A percentile compares a stretch with the other conserved stretches of the same genome.
Evolutionary conservation across 257 asterid genomes (phyloP).

Genomic region (Jacaranda copaia): DNA sequence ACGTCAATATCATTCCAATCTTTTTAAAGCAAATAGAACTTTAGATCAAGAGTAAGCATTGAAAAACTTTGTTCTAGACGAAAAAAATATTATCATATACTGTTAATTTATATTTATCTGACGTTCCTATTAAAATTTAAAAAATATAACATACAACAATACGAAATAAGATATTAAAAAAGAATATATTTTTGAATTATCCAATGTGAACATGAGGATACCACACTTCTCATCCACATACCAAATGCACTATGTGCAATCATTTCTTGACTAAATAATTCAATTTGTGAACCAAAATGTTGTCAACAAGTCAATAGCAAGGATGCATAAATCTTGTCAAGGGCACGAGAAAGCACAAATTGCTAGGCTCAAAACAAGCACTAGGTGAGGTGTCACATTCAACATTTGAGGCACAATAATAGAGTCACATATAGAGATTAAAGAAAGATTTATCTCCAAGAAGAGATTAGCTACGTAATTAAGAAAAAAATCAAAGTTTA

Average conservation of each 20-base stretch:
- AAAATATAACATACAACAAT: too few species aligned
- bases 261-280: conserved; percentile 12
- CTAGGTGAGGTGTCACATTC: conserved; percentile 35
- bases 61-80: too few species aligned
- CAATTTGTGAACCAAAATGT: conserved; percentile 15
- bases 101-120: too few species aligned
- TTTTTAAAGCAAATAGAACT: not conserved
- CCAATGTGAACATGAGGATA: not conserved
- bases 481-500: not conserved
- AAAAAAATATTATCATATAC: too few species aligned
- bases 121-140: too few species aligned
- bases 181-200: too few species aligned
- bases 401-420: conserved; percentile 16
- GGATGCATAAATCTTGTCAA: conserved; percentile 6
- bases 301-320: conserved; percentile 18
- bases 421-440: not conserved
- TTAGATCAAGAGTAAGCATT: not conserved
- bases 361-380: conserved; percentile 27
- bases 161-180: too few species aligned
- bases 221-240: not conserved
- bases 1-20: not conserved
- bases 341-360: conserved; percentile 43
- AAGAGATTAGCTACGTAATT: not conserved
- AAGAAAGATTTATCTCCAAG: not conserved
- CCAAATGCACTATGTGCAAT: not conserved